Conservation (phyloP, 1,139 yeast species). For the Suhomyces terraborum region DNA sequence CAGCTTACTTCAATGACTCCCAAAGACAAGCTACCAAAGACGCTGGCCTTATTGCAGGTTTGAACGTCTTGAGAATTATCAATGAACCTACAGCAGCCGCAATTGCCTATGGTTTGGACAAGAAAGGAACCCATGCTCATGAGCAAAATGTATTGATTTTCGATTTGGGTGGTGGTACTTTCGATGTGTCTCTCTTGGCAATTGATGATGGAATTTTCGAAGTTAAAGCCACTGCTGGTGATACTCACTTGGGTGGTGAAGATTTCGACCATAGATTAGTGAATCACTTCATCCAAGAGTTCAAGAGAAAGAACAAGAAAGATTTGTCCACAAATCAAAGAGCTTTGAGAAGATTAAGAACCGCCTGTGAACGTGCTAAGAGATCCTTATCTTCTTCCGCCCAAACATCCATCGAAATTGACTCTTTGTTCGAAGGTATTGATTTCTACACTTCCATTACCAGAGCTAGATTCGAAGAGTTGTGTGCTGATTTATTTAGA, state of each 20-base stretch:
- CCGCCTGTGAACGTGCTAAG: conserved; percentile 93
- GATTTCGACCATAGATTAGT: conserved; percentile 84
- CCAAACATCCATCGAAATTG: conserved; percentile 84
- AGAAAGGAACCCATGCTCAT: conserved; percentile 29
- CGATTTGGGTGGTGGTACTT: conserved; percentile 56
- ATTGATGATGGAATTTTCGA: conserved; percentile 28
- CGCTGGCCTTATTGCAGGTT: conserved; percentile 53
- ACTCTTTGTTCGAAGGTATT: conserved; percentile 77
- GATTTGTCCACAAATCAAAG: conserved; percentile 76
- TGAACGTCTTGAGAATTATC: conserved; percentile 50
- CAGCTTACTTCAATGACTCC: conserved; percentile 53
- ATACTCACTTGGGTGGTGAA: conserved; percentile 31
- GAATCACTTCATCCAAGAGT: conserved; percentile 75
- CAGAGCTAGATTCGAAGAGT: conserved; percentile 90
- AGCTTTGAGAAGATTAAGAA: conserved; percentile 84
- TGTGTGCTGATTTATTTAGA: conserved; percentile 83
- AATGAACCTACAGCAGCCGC: conserved; percentile 58
- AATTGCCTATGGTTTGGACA: conserved; percentile 49
- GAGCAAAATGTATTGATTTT: conserved; percentile 40
- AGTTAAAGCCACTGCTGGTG: conserved; percentile 31
- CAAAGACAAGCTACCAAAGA: conserved; percentile 55
- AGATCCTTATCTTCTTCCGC: conserved; percentile 85
- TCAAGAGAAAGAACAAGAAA: conserved; percentile 82
- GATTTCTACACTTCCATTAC: conserved; percentile 82
- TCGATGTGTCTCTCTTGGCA: conserved; percentile 40